phyloP scores from a whole-genome alignment of 2,329 filamentous ascomycete species.

The Claviceps pazoutovae region DNA sequence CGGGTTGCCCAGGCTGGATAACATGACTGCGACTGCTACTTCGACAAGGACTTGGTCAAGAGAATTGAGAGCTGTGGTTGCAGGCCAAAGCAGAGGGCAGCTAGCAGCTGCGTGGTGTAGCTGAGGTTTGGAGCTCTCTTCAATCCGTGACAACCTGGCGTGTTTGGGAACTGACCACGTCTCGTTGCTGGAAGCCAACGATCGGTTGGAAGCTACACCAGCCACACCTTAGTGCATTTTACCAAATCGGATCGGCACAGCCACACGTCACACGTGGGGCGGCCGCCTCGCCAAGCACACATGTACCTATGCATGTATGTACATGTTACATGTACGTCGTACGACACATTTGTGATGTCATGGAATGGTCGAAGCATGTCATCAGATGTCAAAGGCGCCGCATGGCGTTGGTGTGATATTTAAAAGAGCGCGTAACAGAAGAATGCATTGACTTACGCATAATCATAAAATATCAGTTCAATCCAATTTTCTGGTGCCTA shows the following conservation, averaged over 20 bases:
- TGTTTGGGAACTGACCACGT: slow-evolving; percentile 12
- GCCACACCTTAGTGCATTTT: no score
- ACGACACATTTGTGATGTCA: slow-evolving; percentile 2
- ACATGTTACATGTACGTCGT: no score
- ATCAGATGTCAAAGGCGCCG: neutral
- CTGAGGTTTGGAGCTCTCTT: neutral
- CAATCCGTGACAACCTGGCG: slow-evolving; percentile 3
- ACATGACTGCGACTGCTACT: slow-evolving; percentile 31
- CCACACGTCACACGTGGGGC: neutral
- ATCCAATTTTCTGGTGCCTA: neutral
- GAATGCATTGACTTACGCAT: no score
- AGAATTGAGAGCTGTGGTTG: neutral
- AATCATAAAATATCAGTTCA: no score
- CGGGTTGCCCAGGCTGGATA: slow-evolving; percentile 57
- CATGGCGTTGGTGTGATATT: no score
- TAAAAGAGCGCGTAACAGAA: no score
- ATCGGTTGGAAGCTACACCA: no score
- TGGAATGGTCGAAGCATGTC: slow-evolving; percentile 8
- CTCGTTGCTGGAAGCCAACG: no score
- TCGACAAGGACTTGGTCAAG: neutral
- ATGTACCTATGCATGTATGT: no score
- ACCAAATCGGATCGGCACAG: neutral
- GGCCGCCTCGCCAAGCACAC: neutral
- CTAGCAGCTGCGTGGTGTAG: neutral
- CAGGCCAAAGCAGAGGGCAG: neutral